These are phyloP conservation scores for Fusarium pseudocircinatum DNA, from an alignment of 2,329 filamentous ascomycete species.

Conservation along the genomic window DNA sequence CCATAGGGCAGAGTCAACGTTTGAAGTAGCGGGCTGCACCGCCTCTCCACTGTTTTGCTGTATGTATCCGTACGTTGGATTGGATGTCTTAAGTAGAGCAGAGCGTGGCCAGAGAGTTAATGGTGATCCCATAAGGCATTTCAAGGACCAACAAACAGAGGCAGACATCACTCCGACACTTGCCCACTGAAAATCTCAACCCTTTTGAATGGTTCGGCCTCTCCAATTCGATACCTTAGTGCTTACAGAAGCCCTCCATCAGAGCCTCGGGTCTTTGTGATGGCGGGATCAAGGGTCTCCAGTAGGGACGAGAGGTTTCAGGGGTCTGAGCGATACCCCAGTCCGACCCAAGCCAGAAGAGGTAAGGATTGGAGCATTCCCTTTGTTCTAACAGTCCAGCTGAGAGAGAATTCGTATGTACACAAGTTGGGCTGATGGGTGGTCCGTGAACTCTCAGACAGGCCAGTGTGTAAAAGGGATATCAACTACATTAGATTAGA, in stretches of 20 bases:
- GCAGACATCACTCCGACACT: not conserved
- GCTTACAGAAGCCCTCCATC: constrained; percentile 15
- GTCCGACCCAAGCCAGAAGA: constrained; percentile 11
- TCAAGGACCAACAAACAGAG: not conserved
- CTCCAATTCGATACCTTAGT: constrained; percentile 14
- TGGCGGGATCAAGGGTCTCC: constrained; percentile 22
- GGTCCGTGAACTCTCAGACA: not conserved
- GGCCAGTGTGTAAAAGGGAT: not conserved
- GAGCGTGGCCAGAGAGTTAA: not conserved
- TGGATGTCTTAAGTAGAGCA: not conserved
- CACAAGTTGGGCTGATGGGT: constrained; percentile 11
- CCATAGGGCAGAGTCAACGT: constrained; percentile 33
- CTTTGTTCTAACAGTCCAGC: constrained; percentile 12
- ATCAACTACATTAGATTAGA: not conserved
- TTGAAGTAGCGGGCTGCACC: constrained; percentile 15
- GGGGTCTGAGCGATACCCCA: constrained; percentile 17
- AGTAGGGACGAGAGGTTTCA: constrained; percentile 11
- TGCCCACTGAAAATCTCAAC: not conserved
- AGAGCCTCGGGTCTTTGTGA: not conserved
- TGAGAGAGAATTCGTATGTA: constrained; percentile 8
- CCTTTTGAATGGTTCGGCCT: not conserved
- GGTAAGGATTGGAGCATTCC: constrained; percentile 4
- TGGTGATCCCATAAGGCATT: not conserved
- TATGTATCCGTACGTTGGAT: not conserved
- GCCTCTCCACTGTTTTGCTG: constrained; percentile 19